These are phyloP conservation scores for Parascedosporium putredinis DNA, from an alignment of 2,329 filamentous ascomycete genomes.

Conservation along the genomic window DNA sequence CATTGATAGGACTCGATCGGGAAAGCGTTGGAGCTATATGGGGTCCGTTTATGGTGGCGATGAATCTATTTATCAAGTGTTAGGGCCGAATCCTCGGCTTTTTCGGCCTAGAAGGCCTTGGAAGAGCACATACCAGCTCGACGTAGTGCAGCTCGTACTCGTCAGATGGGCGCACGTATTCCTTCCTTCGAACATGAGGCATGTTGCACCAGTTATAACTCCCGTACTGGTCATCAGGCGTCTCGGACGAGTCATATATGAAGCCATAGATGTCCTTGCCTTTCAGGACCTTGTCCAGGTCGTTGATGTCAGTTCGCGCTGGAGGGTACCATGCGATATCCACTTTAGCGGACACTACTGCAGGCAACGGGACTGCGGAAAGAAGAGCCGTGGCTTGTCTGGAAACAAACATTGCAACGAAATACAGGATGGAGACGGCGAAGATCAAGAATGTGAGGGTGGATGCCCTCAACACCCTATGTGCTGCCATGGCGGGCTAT, in stretches of 20 bases:
- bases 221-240: conserved; percentile 46
- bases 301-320: conserved; percentile 44
- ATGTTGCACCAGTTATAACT: conserved; percentile 80
- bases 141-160: conserved; percentile 64
- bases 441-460: background rate
- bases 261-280: conserved; percentile 60
- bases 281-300: conserved; percentile 46
- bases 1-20: conserved; percentile 62
- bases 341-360: background rate
- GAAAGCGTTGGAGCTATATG: conserved; percentile 68
- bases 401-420: conserved; percentile 2
- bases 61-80: conserved; percentile 47
- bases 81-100: background rate
- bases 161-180: conserved; percentile 46
- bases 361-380: background rate
- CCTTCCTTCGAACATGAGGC: conserved; percentile 62
- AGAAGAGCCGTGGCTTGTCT: background rate
- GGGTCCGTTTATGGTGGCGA: conserved; percentile 75
- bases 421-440: background rate
- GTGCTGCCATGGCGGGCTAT: background rate
- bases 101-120: background rate
- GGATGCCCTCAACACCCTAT: background rate
- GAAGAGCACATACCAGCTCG: conserved; percentile 48
- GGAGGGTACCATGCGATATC: conserved; percentile 45
- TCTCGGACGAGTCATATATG: conserved; percentile 56